Conservation (phyloP, 148 eudicot genomes). For the Amaranthus cruentus region DNA sequence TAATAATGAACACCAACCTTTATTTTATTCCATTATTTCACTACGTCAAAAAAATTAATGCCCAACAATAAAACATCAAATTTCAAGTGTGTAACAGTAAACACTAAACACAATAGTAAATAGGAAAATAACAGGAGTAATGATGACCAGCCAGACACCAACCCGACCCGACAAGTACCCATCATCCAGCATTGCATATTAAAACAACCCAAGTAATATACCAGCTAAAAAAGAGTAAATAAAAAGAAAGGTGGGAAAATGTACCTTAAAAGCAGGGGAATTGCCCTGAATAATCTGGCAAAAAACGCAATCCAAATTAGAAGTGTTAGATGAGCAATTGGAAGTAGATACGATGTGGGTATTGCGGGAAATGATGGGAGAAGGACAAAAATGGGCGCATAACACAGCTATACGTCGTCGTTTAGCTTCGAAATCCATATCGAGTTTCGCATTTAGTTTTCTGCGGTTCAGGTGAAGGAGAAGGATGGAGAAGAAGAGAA, state of each 20-base stretch:
- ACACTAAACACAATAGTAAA: neutral
- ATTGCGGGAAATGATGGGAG: slow-evolving; percentile 10
- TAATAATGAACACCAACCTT: neutral
- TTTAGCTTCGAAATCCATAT: slow-evolving; percentile 36
- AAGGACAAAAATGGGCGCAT: slow-evolving; percentile 50
- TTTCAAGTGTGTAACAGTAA: neutral
- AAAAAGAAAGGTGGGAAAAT: neutral
- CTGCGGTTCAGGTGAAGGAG: neutral
- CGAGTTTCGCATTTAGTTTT: neutral
- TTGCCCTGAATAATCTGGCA: slow-evolving; percentile 64
- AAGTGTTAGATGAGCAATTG: slow-evolving; percentile 29
- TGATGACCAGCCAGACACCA: neutral
- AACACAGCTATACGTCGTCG: slow-evolving; percentile 63
- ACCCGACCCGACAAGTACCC: slow-evolving; percentile 1
- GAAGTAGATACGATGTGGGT: slow-evolving; percentile 27
- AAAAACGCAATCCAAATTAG: slow-evolving; percentile 48
- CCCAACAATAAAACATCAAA: neutral
- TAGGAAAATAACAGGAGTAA: neutral
- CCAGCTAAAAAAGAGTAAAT: neutral
- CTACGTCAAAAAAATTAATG: neutral
- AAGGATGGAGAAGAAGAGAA: neutral
- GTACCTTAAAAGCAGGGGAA: slow-evolving; percentile 83
- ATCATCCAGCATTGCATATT: neutral
- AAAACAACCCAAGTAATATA: neutral
- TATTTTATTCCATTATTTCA: neutral